Conservation (phyloP, 768 basidiomycete species). For the Lepiota brunneoincarnata region DNA sequence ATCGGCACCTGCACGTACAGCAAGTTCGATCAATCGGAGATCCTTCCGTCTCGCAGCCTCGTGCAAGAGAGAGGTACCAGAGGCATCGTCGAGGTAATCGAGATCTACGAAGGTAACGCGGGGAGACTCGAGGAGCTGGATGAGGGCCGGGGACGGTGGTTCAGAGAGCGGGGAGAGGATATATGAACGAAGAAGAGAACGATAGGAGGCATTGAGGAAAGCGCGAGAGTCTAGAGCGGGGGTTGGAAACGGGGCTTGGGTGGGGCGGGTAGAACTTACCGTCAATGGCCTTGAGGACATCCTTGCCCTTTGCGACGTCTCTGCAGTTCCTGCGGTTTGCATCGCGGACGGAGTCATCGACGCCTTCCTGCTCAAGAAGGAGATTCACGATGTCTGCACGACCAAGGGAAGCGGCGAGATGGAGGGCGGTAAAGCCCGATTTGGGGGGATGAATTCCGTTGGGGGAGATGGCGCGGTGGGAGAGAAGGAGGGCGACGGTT, state of each 20-base stretch:
- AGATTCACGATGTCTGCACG: slow-evolving; percentile 70
- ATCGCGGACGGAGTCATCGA: slow-evolving; percentile 79
- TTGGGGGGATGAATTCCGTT: slow-evolving; percentile 73
- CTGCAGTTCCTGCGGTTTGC: slow-evolving; percentile 60
- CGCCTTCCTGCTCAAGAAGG: slow-evolving; percentile 73
- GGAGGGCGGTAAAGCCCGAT: slow-evolving; percentile 74
- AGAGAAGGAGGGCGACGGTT: slow-evolving; percentile 65
- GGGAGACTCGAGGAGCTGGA: slow-evolving; percentile 64
- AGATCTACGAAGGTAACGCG: slow-evolving; percentile 73
- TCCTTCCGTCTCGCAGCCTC: slow-evolving; percentile 85
- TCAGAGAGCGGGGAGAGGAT: slow-evolving; percentile 52
- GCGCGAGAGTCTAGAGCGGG: slow-evolving; percentile 65
- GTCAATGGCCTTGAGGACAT: slow-evolving; percentile 63
- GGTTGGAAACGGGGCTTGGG: not conserved
- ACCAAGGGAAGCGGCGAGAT: slow-evolving; percentile 64
- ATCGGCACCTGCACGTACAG: slow-evolving; percentile 82
- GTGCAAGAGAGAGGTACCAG: slow-evolving; percentile 78
- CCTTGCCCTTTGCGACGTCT: slow-evolving; percentile 72
- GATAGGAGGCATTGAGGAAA: slow-evolving; percentile 71
- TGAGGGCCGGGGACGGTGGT: slow-evolving; percentile 41
- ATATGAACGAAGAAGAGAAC: slow-evolving; percentile 70
- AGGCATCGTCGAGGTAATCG: slow-evolving; percentile 74
- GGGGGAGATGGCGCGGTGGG: slow-evolving; percentile 74
- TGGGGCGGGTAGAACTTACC: slow-evolving; percentile 39
- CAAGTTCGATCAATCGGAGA: slow-evolving; percentile 78